A percentile compares a stretch with the other conserved stretches of the same genome.
Conservation (phyloP, 2,329 filamentous ascomycete species). For the Arthroderma sp. region DNA sequence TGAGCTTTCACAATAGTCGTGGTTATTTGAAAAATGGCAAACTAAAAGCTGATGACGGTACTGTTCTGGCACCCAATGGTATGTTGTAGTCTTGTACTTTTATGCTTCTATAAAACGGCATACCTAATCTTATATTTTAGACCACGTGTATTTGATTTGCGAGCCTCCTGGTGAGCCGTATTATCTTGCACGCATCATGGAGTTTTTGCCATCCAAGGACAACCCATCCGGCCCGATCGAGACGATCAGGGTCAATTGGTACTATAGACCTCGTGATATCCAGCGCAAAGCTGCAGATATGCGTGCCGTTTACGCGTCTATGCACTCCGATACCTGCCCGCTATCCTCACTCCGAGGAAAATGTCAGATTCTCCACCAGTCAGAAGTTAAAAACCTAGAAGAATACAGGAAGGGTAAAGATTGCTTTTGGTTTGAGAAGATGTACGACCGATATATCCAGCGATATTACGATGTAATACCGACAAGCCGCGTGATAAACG, state of each 20-base stretch:
- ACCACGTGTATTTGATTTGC: conserved; percentile 90
- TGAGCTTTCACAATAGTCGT: conserved; percentile 66
- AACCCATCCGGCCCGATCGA: conserved; percentile 63
- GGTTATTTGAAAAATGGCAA: conserved; percentile 59
- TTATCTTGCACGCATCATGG: conserved; percentile 95
- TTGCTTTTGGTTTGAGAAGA: conserved; percentile 91
- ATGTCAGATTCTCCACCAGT: conserved; percentile 78
- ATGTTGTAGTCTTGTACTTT: conserved; percentile 26
- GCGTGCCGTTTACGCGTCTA: conserved; percentile 83
- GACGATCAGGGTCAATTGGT: conserved; percentile 90
- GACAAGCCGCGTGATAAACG: conserved; percentile 84
- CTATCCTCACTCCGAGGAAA: conserved; percentile 86
- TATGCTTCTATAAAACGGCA: conserved; percentile 11
- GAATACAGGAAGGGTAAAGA: conserved; percentile 74
- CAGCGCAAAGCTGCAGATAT: conserved; percentile 84
- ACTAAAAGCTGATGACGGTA: conserved; percentile 83
- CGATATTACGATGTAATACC: conserved; percentile 96
- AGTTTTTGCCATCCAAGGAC: conserved; percentile 77
- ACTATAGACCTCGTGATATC: conserved; percentile 92
- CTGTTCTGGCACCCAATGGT: conserved; percentile 74
- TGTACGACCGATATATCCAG: conserved; percentile 96
- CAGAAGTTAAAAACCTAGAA: conserved; percentile 70
- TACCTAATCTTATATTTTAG: conserved; percentile 27
- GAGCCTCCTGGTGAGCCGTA: conserved; percentile 97
- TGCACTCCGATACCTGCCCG: conserved; percentile 95